Conservation (phyloP, 2,329 filamentous ascomycete species). For the Westerdykella aurantiaca region DNA sequence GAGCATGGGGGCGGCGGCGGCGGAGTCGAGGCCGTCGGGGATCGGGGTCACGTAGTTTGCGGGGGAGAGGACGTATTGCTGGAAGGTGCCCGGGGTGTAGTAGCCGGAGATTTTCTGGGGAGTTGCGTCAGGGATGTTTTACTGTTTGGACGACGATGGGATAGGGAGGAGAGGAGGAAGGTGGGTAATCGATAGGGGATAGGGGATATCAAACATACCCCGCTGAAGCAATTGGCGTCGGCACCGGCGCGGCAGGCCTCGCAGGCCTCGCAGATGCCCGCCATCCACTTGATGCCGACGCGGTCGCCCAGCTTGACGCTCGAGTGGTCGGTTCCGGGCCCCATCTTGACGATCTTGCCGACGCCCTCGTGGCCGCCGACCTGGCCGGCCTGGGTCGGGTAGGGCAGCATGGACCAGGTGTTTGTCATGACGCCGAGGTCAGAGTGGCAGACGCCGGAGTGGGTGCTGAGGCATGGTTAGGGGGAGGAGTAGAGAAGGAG, state of each 20-base stretch:
- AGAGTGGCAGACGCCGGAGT: constrained; percentile 61
- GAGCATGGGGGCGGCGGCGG: constrained; percentile 56
- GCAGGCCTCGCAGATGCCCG: constrained; percentile 47
- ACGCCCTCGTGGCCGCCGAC: constrained; percentile 67
- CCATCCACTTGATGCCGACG: constrained; percentile 66
- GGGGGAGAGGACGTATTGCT: constrained; percentile 60
- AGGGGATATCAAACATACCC: constrained; percentile 16
- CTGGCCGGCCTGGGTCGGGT: constrained; percentile 55
- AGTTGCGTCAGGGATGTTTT: neutral
- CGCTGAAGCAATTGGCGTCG: constrained; percentile 33
- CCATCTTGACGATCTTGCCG: constrained; percentile 59
- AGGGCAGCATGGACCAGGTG: constrained; percentile 52
- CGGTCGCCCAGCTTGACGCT: constrained; percentile 60
- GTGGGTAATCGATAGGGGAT: neutral
- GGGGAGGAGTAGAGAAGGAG: neutral
- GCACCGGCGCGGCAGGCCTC: constrained; percentile 41
- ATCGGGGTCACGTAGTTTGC: constrained; percentile 67
- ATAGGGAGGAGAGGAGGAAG: neutral
- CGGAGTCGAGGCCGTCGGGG: constrained; percentile 55
- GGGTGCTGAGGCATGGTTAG: constrained; percentile 36
- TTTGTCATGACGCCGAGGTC: constrained; percentile 51
- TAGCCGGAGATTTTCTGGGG: constrained; percentile 56
- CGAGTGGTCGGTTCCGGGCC: constrained; percentile 52
- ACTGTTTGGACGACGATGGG: neutral
- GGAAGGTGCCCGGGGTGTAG: constrained; percentile 66